Conservation (phyloP, 441 rosid genomes). For the Croton setiger region DNA sequence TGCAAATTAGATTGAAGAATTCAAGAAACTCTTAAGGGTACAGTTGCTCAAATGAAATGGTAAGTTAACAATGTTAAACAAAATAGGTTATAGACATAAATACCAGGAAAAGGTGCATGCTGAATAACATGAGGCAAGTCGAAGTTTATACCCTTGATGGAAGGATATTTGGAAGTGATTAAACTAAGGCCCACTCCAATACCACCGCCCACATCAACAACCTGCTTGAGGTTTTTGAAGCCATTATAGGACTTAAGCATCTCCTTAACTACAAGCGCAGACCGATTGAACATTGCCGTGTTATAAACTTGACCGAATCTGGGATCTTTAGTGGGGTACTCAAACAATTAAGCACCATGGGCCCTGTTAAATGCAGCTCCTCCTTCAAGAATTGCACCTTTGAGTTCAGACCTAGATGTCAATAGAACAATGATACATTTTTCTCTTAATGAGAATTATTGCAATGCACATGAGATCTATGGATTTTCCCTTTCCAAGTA, state of each 20-base stretch:
- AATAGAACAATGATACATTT: neutral
- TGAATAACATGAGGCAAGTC: conserved; percentile 63
- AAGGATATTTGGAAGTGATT: conserved; percentile 56
- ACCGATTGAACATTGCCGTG: conserved; percentile 50
- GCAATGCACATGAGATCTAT: neutral
- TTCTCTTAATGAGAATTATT: neutral
- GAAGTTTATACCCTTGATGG: conserved; percentile 62
- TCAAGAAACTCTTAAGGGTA: neutral
- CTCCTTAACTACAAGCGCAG: conserved; percentile 54
- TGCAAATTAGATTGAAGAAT: neutral
- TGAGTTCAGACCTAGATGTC: conserved; percentile 49
- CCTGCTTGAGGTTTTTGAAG: conserved; percentile 42
- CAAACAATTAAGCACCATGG: conserved; percentile 49
- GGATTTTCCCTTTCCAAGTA: neutral
- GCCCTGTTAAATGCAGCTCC: conserved; percentile 68
- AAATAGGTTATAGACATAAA: neutral
- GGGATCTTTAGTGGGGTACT: conserved; percentile 54
- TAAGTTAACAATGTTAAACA: neutral
- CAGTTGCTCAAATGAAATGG: neutral
- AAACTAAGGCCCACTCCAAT: conserved; percentile 48
- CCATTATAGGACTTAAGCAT: conserved; percentile 57
- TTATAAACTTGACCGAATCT: conserved; percentile 63
- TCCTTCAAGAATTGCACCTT: conserved; percentile 66
- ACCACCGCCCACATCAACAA: conserved; percentile 77
- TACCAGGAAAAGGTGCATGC: conserved; percentile 57